Conservation (phyloP, 2,329 filamentous ascomycete genomes). For the Anisogramma anomala region DNA sequence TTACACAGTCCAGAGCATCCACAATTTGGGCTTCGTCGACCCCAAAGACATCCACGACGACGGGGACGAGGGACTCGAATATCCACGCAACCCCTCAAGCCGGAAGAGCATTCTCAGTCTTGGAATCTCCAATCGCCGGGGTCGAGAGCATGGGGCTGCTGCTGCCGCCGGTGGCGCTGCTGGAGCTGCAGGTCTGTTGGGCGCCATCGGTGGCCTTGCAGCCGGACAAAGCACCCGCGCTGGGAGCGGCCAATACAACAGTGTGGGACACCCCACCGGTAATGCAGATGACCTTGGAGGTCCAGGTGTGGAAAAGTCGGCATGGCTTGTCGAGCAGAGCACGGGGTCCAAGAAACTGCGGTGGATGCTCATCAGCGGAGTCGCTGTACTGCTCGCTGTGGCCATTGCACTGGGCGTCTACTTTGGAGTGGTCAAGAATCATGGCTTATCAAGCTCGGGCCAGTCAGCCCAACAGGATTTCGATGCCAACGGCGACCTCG, state of each 20-base stretch:
- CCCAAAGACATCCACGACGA: conserved; percentile 77
- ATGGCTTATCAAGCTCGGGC: conserved; percentile 21
- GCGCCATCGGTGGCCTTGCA: conserved; percentile 29
- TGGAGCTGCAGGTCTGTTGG: conserved; percentile 30
- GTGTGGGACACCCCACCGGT: conserved; percentile 32
- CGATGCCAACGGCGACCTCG: conserved; percentile 55
- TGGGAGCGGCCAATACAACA: conserved; percentile 44
- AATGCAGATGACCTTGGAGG: conserved; percentile 23
- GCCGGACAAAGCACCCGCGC: conserved; percentile 21
- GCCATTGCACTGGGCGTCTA: conserved; percentile 64
- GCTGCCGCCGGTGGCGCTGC: conserved; percentile 35
- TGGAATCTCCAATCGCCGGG: conserved; percentile 33
- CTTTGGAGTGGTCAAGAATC: conserved; percentile 57
- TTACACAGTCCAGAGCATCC: conserved; percentile 38
- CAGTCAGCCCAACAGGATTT: conserved; percentile 49
- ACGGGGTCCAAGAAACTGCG: conserved; percentile 53
- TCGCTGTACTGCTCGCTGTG: conserved; percentile 55
- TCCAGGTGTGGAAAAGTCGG: conserved; percentile 46
- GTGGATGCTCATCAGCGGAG: conserved; percentile 53
- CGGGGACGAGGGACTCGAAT: conserved; percentile 70
- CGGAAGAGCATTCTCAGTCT: conserved; percentile 51
- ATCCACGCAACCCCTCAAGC: conserved; percentile 29
- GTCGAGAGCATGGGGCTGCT: conserved; percentile 26
- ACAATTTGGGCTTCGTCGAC: conserved; percentile 51
- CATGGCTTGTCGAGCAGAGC: conserved; percentile 50